phyloP scores from a whole-genome alignment of 352 stramenopile genomes.

The Albugo laibachii region DNA sequence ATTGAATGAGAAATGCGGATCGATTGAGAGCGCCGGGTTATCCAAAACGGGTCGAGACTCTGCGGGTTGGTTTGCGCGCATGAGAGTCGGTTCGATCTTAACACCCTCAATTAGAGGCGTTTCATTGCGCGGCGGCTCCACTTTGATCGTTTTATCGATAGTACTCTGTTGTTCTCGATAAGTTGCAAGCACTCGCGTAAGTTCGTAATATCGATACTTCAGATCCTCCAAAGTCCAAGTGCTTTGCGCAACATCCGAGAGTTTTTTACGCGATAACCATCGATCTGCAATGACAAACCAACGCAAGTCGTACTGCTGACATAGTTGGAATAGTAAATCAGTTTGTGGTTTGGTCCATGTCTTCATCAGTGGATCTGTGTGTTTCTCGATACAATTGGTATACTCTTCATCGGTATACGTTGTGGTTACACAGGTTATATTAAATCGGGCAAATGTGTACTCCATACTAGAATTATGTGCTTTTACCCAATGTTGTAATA shows the following conservation, averaged over 20 bases:
- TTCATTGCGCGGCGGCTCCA: neutral
- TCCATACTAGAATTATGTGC: constrained; percentile 25
- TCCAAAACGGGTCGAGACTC: neutral
- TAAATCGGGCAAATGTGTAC: constrained; percentile 53
- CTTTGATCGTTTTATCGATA: constrained; percentile 10
- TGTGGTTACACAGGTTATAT: constrained; percentile 27
- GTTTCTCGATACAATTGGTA: constrained; percentile 13
- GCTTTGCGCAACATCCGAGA: neutral
- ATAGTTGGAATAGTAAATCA: constrained; percentile 27
- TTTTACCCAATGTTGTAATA: constrained; percentile 44
- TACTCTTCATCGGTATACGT: constrained; percentile 37
- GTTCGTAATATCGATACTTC: constrained; percentile 25
- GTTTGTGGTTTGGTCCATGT: constrained; percentile 50
- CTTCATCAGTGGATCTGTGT: constrained; percentile 22
- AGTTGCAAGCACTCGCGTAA: constrained; percentile 12
- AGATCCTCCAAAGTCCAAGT: neutral
- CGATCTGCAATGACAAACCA: constrained; percentile 44
- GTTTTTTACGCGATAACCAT: constrained; percentile 15
- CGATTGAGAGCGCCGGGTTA: constrained; percentile 5
- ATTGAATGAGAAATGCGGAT: constrained; percentile 30
- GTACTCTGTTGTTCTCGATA: constrained; percentile 53
- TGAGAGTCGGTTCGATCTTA: neutral
- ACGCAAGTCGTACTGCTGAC: constrained; percentile 27
- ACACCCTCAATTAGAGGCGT: neutral
- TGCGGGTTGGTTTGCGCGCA: constrained; percentile 1